Base-by-base conservation (phyloP, 345 rosid species). In the Eucalyptus sp. region DNA sequence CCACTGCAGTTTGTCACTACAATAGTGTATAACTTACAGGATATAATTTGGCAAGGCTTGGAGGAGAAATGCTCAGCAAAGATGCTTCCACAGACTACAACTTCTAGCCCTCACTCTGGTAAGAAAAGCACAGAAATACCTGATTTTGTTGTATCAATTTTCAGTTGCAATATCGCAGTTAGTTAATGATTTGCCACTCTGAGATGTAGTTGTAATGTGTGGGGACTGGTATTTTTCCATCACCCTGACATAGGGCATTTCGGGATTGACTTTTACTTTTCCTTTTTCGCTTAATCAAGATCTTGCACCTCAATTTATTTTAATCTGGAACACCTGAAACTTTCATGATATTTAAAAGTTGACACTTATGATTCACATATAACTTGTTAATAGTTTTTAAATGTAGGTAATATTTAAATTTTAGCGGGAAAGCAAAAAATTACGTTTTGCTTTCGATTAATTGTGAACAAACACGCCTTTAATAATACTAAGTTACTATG, bases 41-140 rank as follows among this genome's bases (percentile, higher is more conserved):
- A 93, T 92, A 89, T 96, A 88, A 92, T 96, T 88, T 90, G 93
- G 94, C 92, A 89, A 91, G 98, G 93, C 89, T 95, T 96, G 87
- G 88, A 89, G 44, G 94, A 95, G 93, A 92, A 71, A 49, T 96
- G 97, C 88, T 91, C 94, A 8, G 99, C 96, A 13, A 96, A 93
- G 95, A 92, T 96, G 94, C 88, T 96, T 64, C 95, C 91, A 58
- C 88, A 43, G 52, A 92, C 94, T 91, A 89, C 94, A 87, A 88
- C 58, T 91, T 91, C 93, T 62, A 92, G 91, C 88, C 94, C 95
- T 83, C 91, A 93, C 88, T 92, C 60, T 92, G 99, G 99, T 96
- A 96, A 88, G 90, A 14, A 66, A 46, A 81, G n/a, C 60, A 76
- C 48, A 76, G 27, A 76, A 41, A 76, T 76, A 76, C 48, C 48